Conservation (phyloP, 129 eudicot genomes). For the Helianthus annuus region HanXRQr2.0-SUNRISE NC_035440.2:160099599-160100098, state of each 20-base stretch:
- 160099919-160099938: constrained; percentile 94
- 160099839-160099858: constrained; percentile 37
- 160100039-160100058: not conserved
- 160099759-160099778: constrained; percentile 82
- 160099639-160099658: not conserved
- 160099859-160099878: constrained; percentile 43
- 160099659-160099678: constrained; percentile 5
- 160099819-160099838: constrained; percentile 33
- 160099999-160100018: constrained; percentile 37
- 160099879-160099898: constrained; percentile 63
- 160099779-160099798: constrained; percentile 69
- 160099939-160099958: constrained; percentile 88
- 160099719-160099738: constrained; percentile 81
- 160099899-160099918: constrained; percentile 82
- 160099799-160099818: constrained; percentile 40
- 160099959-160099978: constrained; percentile 87
- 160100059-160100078: not conserved
- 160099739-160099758: constrained; percentile 78
- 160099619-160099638: not conserved
- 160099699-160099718: constrained; percentile 78
- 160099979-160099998: constrained; percentile 89
- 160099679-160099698: constrained; percentile 95
- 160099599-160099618: not conserved
- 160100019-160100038: not conserved
- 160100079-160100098: not conserved